These are phyloP conservation scores for Arabidopsis hybrid DNA, from an alignment of 441 rosid genomes.

Conservation along the genomic window DNA sequence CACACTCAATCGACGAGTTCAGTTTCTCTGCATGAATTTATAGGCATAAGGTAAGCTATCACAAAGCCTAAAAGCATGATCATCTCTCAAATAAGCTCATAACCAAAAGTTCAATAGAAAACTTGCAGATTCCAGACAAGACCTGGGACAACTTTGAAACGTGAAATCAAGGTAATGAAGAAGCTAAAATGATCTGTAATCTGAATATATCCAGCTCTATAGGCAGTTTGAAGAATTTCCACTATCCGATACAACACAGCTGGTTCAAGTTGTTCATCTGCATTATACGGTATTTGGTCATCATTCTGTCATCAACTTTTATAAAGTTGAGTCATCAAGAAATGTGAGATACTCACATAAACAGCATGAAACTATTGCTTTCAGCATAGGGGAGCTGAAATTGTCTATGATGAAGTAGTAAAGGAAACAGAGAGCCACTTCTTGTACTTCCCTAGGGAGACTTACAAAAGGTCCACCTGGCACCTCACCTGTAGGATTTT, in stretches of 20 bases:
- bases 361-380: conserved; percentile 73
- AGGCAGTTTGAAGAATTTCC: conserved; percentile 75
- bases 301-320: conserved; percentile 19
- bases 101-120: background rate
- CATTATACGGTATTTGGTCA: conserved; percentile 34
- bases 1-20: conserved; percentile 39
- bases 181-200: conserved; percentile 78
- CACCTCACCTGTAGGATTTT: conserved; percentile 55
- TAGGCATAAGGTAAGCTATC: conserved; percentile 10
- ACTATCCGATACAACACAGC: conserved; percentile 57
- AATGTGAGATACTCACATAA: conserved; percentile 57
- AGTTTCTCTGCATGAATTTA: conserved; percentile 55
- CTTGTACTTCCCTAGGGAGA: conserved; percentile 76
- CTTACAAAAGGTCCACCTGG: conserved; percentile 73
- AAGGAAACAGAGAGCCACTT: conserved; percentile 70
- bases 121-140: conserved; percentile 15
- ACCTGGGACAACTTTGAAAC: conserved; percentile 73
- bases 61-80: background rate
- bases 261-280: conserved; percentile 75
- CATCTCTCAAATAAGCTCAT: conserved; percentile 19
- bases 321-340: conserved; percentile 12
- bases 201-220: conserved; percentile 69
- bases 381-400: conserved; percentile 60
- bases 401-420: conserved; percentile 63
- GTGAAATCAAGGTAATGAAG: conserved; percentile 65